A percentile compares a stretch with the other conserved stretches of the same genome.
These are phyloP conservation scores for Lophiotrema nucula DNA, from an alignment of 495 filamentous ascomycete species.

Conservation along the genomic window DNA sequence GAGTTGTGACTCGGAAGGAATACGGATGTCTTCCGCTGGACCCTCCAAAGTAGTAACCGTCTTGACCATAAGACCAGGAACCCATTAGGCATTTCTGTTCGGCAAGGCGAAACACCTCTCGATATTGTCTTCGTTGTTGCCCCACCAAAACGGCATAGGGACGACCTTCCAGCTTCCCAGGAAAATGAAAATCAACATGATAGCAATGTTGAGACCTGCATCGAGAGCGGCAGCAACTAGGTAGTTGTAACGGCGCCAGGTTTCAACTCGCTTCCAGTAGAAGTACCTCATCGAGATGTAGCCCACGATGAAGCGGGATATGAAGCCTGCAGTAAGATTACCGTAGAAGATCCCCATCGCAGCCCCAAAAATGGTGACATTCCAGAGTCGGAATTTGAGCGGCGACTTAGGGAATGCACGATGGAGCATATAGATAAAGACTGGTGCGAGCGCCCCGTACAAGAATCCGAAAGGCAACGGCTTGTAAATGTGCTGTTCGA, in stretches of 20 bases:
- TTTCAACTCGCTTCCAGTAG: slow-evolving; percentile 44
- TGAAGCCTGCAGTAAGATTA: slow-evolving; percentile 54
- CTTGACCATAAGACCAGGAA: too few species aligned
- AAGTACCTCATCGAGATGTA: slow-evolving; percentile 51
- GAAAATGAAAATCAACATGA: slow-evolving; percentile 58
- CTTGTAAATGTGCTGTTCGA: slow-evolving; percentile 49
- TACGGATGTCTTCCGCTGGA: too few species aligned
- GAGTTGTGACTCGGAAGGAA: too few species aligned
- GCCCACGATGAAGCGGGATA: slow-evolving; percentile 55
- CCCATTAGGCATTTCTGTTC: too few species aligned
- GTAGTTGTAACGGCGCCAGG: slow-evolving; percentile 59
- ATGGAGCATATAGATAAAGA: slow-evolving; percentile 50
- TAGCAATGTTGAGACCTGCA: slow-evolving; percentile 57
- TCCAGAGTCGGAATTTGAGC: slow-evolving; percentile 52
- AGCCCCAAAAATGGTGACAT: slow-evolving; percentile 56
- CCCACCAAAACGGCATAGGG: slow-evolving; percentile 62
- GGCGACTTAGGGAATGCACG: slow-evolving; percentile 47
- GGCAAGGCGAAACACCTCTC: slow-evolving; percentile 34
- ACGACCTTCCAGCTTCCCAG: slow-evolving; percentile 54
- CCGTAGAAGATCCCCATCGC: slow-evolving; percentile 47
- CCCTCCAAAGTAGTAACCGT: too few species aligned
- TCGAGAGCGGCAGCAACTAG: slow-evolving; percentile 57
- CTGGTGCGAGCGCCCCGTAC: slow-evolving; percentile 51
- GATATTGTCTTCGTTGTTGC: slow-evolving; percentile 43
- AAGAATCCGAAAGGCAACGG: slow-evolving; percentile 57